Conservation (phyloP, 2,329 filamentous ascomycete species). For the Penicillium sp. region DNA sequence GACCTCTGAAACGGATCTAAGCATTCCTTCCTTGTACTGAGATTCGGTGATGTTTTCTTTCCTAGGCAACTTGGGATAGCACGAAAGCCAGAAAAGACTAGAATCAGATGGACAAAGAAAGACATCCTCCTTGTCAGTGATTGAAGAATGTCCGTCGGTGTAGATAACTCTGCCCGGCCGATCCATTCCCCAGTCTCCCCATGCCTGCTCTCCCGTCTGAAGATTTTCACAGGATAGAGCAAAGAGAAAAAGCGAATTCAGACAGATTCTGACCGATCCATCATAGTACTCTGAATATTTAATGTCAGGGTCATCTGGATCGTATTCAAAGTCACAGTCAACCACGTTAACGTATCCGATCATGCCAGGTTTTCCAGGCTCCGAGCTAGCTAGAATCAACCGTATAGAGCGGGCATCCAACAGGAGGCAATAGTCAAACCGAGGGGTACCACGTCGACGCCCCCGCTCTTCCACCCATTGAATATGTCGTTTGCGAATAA, state of each 20-base stretch:
- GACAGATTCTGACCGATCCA: slow-evolving; percentile 8
- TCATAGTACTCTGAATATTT: slow-evolving; percentile 7
- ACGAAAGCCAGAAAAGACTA: background rate
- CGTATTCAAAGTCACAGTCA: slow-evolving; percentile 4
- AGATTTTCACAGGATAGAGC: slow-evolving; percentile 8
- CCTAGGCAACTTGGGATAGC: background rate
- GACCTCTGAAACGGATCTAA: no score
- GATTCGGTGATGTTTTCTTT: slow-evolving; percentile 1
- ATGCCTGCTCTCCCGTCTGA: slow-evolving; percentile 1
- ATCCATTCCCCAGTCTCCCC: slow-evolving; percentile 13
- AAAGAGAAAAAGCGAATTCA: slow-evolving; percentile 7
- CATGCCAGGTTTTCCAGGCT: slow-evolving; percentile 1
- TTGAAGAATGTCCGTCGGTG: slow-evolving; percentile 8
- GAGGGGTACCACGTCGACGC: background rate
- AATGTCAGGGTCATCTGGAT: slow-evolving; percentile 2
- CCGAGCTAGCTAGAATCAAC: slow-evolving; percentile 12
- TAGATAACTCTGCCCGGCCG: slow-evolving; percentile 4
- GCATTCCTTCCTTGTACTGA: background rate
- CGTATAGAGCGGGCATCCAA: slow-evolving; percentile 10
- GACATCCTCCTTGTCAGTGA: background rate
- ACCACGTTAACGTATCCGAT: slow-evolving; percentile 10
- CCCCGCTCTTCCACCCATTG: slow-evolving; percentile 11
- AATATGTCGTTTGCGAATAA: slow-evolving; percentile 5
- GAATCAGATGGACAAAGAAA: slow-evolving; percentile 6
- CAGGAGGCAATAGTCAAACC: slow-evolving; percentile 6